Percentiles rank a stretch among this genome's conserved stretches.
Conservation (phyloP, 371 early-diverging fungal genomes). For the Caulochytrium protostelioides region DNA sequence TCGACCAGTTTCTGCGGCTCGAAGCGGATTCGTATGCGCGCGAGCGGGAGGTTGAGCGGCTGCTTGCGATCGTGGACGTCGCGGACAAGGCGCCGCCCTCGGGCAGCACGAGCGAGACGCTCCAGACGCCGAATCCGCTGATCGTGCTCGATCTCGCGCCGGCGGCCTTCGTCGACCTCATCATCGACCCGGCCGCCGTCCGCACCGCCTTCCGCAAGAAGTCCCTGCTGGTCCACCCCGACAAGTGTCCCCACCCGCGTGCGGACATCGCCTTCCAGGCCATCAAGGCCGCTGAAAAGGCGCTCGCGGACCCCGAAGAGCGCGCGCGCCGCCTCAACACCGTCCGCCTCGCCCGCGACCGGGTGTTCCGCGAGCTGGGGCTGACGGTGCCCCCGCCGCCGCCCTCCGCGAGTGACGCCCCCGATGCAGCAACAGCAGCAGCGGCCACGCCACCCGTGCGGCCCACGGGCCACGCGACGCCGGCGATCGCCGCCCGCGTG, state of each 20-base stretch:
- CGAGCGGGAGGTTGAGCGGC: no score
- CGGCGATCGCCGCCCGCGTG: conserved; percentile 10
- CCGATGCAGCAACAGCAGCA: conserved; percentile 11
- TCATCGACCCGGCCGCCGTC: conserved; percentile 13
- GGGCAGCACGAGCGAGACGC: no score
- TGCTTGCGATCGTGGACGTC: no score
- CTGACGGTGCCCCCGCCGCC: neutral
- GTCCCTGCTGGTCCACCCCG: conserved; percentile 74
- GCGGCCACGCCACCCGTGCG: conserved; percentile 14
- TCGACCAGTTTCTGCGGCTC: no score
- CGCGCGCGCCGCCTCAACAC: conserved; percentile 29
- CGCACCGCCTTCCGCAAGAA: conserved; percentile 57
- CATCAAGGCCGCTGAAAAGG: conserved; percentile 62
- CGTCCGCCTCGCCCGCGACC: conserved; percentile 7
- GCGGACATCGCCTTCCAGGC: conserved; percentile 64
- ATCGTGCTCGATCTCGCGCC: no score
- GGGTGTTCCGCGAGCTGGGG: conserved; percentile 1
- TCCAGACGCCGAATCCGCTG: no score
- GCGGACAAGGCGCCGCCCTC: no score
- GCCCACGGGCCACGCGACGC: conserved; percentile 32
- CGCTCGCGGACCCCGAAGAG: conserved; percentile 42
- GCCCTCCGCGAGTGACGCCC: conserved; percentile 3
- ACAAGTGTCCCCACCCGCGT: conserved; percentile 49
- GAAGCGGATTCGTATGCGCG: no score
- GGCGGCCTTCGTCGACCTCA: no score